Conservation (phyloP, 2,329 filamentous ascomycete species). For the Verticillium zaregamsianum region DNA sequence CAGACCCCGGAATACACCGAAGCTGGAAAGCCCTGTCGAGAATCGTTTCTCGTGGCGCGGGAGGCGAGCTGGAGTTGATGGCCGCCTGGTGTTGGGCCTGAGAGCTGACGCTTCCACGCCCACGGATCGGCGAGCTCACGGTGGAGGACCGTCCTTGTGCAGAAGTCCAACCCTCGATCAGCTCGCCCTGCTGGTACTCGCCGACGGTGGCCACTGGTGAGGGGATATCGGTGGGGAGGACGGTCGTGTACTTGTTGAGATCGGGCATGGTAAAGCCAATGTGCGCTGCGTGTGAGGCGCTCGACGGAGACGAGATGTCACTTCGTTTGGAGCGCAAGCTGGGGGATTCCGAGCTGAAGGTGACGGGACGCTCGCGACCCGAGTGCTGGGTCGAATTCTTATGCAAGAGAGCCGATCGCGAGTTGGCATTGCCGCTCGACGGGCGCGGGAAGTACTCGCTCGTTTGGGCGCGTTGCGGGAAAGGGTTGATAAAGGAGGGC, state of each 20-base stretch:
- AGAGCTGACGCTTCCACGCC: conserved; percentile 51
- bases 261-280: conserved; percentile 32
- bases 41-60: conserved; percentile 58
- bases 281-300: conserved; percentile 37
- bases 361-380: conserved; percentile 43
- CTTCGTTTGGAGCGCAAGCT: conserved; percentile 60
- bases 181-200: conserved; percentile 50
- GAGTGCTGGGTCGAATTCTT: conserved; percentile 45
- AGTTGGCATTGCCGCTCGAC: conserved; percentile 35
- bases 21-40: conserved; percentile 64
- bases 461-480: conserved; percentile 29
- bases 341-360: conserved; percentile 53
- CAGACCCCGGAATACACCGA: conserved; percentile 58
- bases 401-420: conserved; percentile 36
- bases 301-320: conserved; percentile 57
- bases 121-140: conserved; percentile 52
- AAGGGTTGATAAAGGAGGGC: conserved; percentile 51
- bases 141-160: conserved; percentile 56
- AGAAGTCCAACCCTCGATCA: conserved; percentile 58
- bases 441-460: conserved; percentile 39
- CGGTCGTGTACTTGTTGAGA: conserved; percentile 44
- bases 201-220: conserved; percentile 49
- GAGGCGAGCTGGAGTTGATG: conserved; percentile 44
- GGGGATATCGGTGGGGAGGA: conserved; percentile 48
- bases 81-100: conserved; percentile 34